A percentile compares a stretch with the other conserved stretches of the same genome.
These are phyloP conservation scores for Penicillium corylophilum DNA, from an alignment of 2,329 filamentous ascomycete species.

Conservation along the genomic window DNA sequence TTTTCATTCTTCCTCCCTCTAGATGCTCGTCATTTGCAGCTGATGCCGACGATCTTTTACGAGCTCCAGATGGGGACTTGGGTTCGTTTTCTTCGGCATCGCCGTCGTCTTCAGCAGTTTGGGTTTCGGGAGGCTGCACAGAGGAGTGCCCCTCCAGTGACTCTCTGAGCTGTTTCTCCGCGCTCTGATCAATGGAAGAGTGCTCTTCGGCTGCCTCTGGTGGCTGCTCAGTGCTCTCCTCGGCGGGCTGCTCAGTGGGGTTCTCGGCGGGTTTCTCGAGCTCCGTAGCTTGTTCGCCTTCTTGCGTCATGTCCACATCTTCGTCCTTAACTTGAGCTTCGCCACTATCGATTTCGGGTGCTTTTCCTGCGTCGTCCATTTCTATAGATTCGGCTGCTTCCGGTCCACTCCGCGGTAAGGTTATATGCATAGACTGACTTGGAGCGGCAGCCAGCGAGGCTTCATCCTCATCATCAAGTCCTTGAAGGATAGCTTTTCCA, in stretches of 20 bases:
- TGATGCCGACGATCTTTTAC: conserved; percentile 62
- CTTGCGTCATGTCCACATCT: conserved; percentile 19
- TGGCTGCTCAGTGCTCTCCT: conserved; percentile 12
- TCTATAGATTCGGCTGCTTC: conserved; percentile 22
- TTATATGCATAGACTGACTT: conserved; percentile 44
- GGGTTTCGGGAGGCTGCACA: conserved; percentile 19
- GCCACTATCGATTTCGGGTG: conserved; percentile 7
- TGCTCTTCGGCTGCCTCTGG: conserved; percentile 32
- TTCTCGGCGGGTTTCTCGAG: conserved; percentile 7
- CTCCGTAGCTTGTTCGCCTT: conserved; percentile 11
- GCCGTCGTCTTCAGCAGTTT: conserved; percentile 21
- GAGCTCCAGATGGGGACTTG: conserved; percentile 41
- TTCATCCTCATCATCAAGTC: conserved; percentile 43
- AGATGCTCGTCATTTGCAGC: conserved; percentile 58
- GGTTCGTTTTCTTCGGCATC: conserved; percentile 30
- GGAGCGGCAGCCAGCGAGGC: conserved; percentile 28
- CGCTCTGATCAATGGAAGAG: conserved; percentile 35
- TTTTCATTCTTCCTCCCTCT: conserved; percentile 58
- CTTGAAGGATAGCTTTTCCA: conserved; percentile 49
- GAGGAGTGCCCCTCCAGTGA: conserved; percentile 35
- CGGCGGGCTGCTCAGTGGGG: conserved; percentile 8
- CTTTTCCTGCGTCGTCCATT: conserved; percentile 14
- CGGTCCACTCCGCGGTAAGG: conserved; percentile 36
- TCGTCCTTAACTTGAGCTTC: conserved; percentile 10
- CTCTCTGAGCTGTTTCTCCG: conserved; percentile 40